Percentiles rank a stretch among this genome's conserved stretches.
phyloP scores from a whole-genome alignment of 1,139 yeast genomes.

The Geotrichum histeridarum region DNA sequence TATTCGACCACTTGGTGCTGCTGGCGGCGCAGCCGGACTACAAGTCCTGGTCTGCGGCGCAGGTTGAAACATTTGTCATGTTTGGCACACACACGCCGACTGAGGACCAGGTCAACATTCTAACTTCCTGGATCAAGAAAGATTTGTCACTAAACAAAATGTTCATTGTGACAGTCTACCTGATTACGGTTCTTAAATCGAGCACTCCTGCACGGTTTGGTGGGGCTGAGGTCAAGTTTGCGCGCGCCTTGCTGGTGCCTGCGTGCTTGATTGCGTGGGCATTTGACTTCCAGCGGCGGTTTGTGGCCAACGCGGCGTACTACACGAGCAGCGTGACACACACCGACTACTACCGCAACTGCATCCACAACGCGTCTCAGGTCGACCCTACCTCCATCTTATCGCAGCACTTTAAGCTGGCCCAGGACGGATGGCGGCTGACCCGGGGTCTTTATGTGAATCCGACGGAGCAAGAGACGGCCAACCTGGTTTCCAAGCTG shows the following conservation, averaged over 20 bases:
- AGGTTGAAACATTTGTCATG: conserved; percentile 11
- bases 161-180: background rate
- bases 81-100: conserved; percentile 13
- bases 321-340: conserved; percentile 2
- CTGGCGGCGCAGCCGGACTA: background rate
- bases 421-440: background rate
- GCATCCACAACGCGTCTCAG: conserved; percentile 1
- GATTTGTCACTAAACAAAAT: conserved; percentile 5
- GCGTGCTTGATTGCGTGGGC: conserved; percentile 10
- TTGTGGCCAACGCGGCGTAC: background rate
- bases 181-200: conserved; percentile 6
- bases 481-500: background rate
- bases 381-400: background rate
- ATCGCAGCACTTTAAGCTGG: background rate
- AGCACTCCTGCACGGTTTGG: background rate
- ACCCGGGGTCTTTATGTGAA: background rate
- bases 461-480: conserved; percentile 2
- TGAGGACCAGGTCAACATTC: background rate
- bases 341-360: conserved; percentile 3
- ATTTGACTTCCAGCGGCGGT: background rate
- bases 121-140: conserved; percentile 1
- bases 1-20: conserved; percentile 1
- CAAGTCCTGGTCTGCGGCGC: background rate
- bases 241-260: conserved; percentile 9
- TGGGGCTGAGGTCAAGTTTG: conserved; percentile 4